Evolutionary conservation across 495 filamentous ascomycete species (phyloP), one percentile per base, ranked within the genome.

Genomic region (Usnea hakonensis): DNA sequence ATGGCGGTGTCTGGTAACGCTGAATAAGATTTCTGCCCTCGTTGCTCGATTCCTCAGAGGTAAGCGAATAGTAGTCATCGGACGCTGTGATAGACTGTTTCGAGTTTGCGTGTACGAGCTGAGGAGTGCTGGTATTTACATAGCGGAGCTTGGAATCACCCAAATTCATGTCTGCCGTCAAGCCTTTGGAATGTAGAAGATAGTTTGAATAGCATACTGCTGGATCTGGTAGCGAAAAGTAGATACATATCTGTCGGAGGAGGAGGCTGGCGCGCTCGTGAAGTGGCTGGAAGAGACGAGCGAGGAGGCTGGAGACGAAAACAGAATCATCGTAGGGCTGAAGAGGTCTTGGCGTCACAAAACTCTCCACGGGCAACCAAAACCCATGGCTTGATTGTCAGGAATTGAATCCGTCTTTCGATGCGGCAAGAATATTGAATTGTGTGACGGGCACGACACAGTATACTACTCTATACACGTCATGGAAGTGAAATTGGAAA

Each of bases 31-130:
- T 70, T 62, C 71, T 70, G 53, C 84, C 82, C 48, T 79, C 79
- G 64, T 69, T 73, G 64, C 73, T 80, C 38, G 77, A 76, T 52
- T 67, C 72, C 33, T 76, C 77, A 50, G 79, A 78, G 41, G 74
- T 68, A 61, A 73, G 72, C n/a, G 83, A 86, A 68, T 83, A 85
- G 71, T 87, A 87, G 72, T 87, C 82, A 74, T 87, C 84, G 44
- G 85, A 86, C 52, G 85, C 85, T 53, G 84, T 76, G 56, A 84
- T 72, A 50, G 83, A 87, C 66, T 85, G 85, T 62, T 77, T 76
- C 1, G 83, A 86, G 62, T 76, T 68, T 56, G 77, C 72, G 61
- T 80, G 77, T 23, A 77, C 70, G 48, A 87, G 65, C 69, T 83
- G 82, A 50, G 81, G 81, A 68, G 72, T 77, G 70, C 73, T 79